Conservation (phyloP, 1,284 basidiomycete species). For the Fomes fomentarius region DNA sequence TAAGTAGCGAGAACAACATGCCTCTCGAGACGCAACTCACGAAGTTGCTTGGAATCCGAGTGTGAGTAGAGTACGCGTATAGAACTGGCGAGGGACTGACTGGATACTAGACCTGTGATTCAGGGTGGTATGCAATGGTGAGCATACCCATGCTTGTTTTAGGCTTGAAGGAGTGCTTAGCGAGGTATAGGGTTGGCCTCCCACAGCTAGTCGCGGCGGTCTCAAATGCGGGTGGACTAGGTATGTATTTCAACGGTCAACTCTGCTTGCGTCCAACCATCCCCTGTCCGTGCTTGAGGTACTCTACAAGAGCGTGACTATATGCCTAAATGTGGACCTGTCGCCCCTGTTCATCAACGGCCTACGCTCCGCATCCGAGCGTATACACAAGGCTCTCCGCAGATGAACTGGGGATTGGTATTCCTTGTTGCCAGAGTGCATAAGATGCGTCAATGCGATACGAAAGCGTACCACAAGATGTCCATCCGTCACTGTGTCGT, state of each 20-base stretch:
- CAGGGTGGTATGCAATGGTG: slow-evolving; percentile 91
- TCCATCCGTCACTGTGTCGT: no score
- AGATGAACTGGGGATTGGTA: no score
- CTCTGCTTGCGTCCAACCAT: no score
- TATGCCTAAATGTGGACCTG: no score
- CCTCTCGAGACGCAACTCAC: slow-evolving; percentile 47
- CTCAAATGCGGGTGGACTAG: slow-evolving; percentile 86
- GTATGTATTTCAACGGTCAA: slow-evolving; percentile 39
- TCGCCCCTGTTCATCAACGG: no score
- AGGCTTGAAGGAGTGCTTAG: slow-evolving; percentile 1
- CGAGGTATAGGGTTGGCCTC: slow-evolving; percentile 66
- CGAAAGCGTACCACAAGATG: no score
- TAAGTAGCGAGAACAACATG: slow-evolving; percentile 8
- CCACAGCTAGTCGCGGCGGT: slow-evolving; percentile 80
- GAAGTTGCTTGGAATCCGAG: slow-evolving; percentile 55
- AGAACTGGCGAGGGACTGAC: background rate
- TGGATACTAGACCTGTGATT: slow-evolving; percentile 75
- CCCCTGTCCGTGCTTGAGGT: no score
- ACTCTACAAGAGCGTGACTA: no score
- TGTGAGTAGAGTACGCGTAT: slow-evolving; percentile 41
- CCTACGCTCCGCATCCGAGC: no score
- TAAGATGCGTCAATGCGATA: no score
- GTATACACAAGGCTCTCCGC: no score
- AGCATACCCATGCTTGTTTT: slow-evolving; percentile 15
- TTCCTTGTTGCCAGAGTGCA: no score